Evolutionary conservation across 1,139 yeast genomes (phyloP).

Genomic region (Nakaseomyces sp.): DNA sequence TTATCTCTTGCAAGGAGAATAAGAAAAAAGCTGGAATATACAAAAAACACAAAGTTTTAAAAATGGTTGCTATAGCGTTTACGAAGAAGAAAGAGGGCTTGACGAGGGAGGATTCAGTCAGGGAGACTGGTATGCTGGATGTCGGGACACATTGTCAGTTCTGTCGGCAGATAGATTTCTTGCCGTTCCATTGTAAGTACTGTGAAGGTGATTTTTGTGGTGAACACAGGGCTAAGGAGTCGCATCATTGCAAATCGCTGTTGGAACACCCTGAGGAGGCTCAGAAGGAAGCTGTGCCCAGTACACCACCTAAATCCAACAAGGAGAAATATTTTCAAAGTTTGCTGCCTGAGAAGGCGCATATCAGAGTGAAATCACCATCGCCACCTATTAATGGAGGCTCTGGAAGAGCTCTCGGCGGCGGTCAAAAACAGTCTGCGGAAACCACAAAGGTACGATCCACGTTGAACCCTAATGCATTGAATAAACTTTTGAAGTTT

Average conservation of each 20-base stretch:
- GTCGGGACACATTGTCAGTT: slow-evolving; percentile 60
- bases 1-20: background rate
- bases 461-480: slow-evolving; percentile 34
- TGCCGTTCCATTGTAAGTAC: slow-evolving; percentile 55
- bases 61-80: slow-evolving; percentile 2
- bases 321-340: slow-evolving; percentile 26
- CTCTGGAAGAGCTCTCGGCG: slow-evolving; percentile 2
- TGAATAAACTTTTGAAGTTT: slow-evolving; percentile 35
- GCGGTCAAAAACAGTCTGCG: background rate
- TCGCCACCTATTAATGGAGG: slow-evolving; percentile 9
- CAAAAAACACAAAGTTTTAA: background rate
- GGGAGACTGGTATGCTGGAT: slow-evolving; percentile 45
- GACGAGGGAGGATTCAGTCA: background rate
- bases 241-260: slow-evolving; percentile 37
- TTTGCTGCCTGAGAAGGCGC: slow-evolving; percentile 51
- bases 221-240: slow-evolving; percentile 43
- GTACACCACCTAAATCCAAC: slow-evolving; percentile 16
- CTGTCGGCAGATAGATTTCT: slow-evolving; percentile 58
- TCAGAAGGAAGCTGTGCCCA: slow-evolving; percentile 15
- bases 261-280: slow-evolving; percentile 13
- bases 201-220: slow-evolving; percentile 53
- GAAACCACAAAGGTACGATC: slow-evolving; percentile 11
- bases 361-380: slow-evolving; percentile 33
- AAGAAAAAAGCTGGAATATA: background rate
- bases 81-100: slow-evolving; percentile 4